Evolutionary conservation across 2,329 filamentous ascomycete genomes (phyloP).

Genomic region (Pestalotiopsis sp.): DNA sequence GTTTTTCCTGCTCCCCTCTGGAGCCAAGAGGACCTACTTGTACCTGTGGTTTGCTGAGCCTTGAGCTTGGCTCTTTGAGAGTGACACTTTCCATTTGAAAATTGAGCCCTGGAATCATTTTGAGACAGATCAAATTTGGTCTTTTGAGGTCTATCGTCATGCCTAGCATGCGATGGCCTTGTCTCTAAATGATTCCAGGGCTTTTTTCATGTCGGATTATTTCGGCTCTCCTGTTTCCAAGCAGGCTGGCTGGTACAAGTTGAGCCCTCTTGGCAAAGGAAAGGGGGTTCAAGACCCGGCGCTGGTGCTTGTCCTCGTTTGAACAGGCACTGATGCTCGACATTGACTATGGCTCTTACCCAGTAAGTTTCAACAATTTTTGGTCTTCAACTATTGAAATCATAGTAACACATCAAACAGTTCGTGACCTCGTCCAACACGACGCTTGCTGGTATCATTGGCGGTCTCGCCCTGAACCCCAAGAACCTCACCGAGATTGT

Average conservation of each 20-base stretch:
- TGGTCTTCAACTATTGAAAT: not conserved
- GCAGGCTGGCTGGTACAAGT: not conserved
- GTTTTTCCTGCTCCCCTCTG: not conserved
- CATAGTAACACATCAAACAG: conserved; percentile 21
- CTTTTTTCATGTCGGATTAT: conserved; percentile 10
- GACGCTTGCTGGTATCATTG: conserved; percentile 60
- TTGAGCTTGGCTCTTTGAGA: not conserved
- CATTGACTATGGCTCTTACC: conserved; percentile 63
- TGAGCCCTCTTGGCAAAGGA: conserved; percentile 1
- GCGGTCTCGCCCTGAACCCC: conserved; percentile 58
- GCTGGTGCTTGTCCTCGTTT: conserved; percentile 29
- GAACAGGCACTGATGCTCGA: conserved; percentile 62
- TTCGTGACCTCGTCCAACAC: conserved; percentile 60
- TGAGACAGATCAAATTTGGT: conserved; percentile 1
- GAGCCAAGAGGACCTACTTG: not conserved
- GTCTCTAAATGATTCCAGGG: conserved; percentile 9
- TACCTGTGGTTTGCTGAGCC: not conserved
- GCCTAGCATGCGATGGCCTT: conserved; percentile 5
- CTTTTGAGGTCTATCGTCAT: not conserved
- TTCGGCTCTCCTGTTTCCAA: not conserved
- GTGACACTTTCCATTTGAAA: not conserved
- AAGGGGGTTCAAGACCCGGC: not conserved
- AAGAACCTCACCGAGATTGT: conserved; percentile 58
- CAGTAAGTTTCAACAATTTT: conserved; percentile 26
- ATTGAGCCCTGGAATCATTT: conserved; percentile 10